phyloP scores from a whole-genome alignment of 202 grass and related monocot genomes.

The Setaria italica region DNA sequence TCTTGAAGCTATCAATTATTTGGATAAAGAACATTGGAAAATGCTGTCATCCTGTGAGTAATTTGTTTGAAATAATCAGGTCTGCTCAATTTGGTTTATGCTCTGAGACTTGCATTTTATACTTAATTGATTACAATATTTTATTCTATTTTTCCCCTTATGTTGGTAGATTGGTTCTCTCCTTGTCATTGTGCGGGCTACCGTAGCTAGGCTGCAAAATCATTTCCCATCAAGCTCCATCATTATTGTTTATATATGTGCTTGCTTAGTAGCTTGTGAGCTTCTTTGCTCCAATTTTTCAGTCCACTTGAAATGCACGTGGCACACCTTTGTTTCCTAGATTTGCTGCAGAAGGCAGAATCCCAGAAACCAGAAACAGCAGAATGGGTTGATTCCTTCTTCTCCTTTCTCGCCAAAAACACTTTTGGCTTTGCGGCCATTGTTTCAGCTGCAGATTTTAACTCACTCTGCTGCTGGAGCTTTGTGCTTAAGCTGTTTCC shows the following conservation, averaged over 20 bases:
- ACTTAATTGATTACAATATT: background rate
- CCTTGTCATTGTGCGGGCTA: background rate
- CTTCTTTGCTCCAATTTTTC: background rate
- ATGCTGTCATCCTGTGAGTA: constrained; percentile 9
- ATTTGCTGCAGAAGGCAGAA: background rate
- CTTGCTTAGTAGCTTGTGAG: constrained; percentile 12
- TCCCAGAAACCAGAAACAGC: background rate
- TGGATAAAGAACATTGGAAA: constrained; percentile 1
- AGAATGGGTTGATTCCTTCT: background rate
- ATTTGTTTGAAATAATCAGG: constrained; percentile 17
- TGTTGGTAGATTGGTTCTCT: constrained; percentile 15
- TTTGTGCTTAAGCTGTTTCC: constrained; percentile 10
- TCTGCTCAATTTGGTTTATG: background rate
- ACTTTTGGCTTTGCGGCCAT: background rate
- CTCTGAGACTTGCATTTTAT: background rate
- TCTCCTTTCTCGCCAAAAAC: background rate
- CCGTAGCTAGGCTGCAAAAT: background rate
- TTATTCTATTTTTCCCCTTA: background rate
- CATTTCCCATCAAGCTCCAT: background rate
- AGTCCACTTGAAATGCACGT: background rate
- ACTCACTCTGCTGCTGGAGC: background rate
- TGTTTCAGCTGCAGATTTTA: background rate
- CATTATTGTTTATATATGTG: background rate
- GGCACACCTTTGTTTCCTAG: background rate
- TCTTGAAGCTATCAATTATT: constrained; percentile 35